Evolutionary conservation across 2,329 filamentous ascomycete genomes (phyloP).

Genomic region (Diaporthe capsici): DNA sequence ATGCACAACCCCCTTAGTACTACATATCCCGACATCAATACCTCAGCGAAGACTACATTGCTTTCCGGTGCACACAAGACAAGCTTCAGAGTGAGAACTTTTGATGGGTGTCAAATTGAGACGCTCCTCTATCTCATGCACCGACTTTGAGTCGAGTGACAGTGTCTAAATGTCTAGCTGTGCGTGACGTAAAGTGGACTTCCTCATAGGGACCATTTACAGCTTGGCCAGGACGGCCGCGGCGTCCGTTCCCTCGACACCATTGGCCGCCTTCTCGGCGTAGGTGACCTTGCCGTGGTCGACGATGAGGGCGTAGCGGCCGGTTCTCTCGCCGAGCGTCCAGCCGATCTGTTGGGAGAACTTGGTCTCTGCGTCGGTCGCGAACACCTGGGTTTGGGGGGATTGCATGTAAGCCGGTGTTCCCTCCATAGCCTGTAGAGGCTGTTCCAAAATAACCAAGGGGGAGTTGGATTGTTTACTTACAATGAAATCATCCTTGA

Average conservation of each 20-base stretch:
- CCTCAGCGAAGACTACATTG: constrained; percentile 15
- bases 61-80: neutral
- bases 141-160: constrained; percentile 14
- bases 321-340: constrained; percentile 80
- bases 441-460: neutral
- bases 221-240: constrained; percentile 68
- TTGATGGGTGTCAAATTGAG: constrained; percentile 14
- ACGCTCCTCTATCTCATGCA: constrained; percentile 12
- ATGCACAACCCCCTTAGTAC: constrained; percentile 17
- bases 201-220: constrained; percentile 50
- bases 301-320: constrained; percentile 83
- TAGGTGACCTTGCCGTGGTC: constrained; percentile 89
- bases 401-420: constrained; percentile 22
- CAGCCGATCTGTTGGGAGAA: constrained; percentile 87
- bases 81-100: neutral
- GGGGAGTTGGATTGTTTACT: constrained; percentile 46
- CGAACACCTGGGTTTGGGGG: constrained; percentile 71
- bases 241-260: constrained; percentile 63
- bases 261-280: constrained; percentile 76
- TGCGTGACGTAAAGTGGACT: constrained; percentile 15
- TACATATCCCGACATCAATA: constrained; percentile 5
- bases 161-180: constrained; percentile 34
- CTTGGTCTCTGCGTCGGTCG: constrained; percentile 76
- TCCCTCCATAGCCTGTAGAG: neutral
- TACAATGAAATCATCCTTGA: constrained; percentile 77